A percentile compares a stretch with the other conserved stretches of the same genome.
Evolutionary conservation across 1,139 yeast species (phyloP).

Genomic region (Yamadazyma blattariae): DNA sequence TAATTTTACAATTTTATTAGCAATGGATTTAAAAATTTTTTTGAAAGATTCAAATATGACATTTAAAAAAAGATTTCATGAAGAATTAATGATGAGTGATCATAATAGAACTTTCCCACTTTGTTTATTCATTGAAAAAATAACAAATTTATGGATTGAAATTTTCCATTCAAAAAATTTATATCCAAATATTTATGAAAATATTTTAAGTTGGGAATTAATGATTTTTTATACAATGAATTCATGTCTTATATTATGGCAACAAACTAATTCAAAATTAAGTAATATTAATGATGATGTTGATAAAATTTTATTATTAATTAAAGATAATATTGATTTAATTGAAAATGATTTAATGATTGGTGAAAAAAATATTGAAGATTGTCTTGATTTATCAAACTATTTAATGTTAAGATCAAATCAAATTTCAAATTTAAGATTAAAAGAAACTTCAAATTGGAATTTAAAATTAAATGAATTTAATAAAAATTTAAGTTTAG

Average conservation of each 20-base stretch:
- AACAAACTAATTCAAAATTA: slow-evolving; percentile 56
- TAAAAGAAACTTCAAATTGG: slow-evolving; percentile 31
- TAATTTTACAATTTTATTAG: slow-evolving; percentile 38
- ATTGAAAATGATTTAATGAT: slow-evolving; percentile 28
- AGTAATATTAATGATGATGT: slow-evolving; percentile 51
- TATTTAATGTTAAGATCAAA: slow-evolving; percentile 47
- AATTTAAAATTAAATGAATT: slow-evolving; percentile 42
- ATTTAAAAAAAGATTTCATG: slow-evolving; percentile 56
- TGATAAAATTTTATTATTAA: slow-evolving; percentile 44
- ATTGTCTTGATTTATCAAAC: slow-evolving; percentile 43
- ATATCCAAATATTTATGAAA: slow-evolving; percentile 39
- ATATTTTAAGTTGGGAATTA: slow-evolving; percentile 53
- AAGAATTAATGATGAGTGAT: slow-evolving; percentile 53
- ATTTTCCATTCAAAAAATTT: slow-evolving; percentile 32
- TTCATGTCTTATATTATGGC: slow-evolving; percentile 66
- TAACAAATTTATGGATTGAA: slow-evolving; percentile 38
- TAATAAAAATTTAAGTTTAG: slow-evolving; percentile 49
- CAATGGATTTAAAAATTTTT: slow-evolving; percentile 52
- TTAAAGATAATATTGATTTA: slow-evolving; percentile 26
- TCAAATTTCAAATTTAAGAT: slow-evolving; percentile 50
- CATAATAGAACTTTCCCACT: slow-evolving; percentile 44
- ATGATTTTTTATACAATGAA: slow-evolving; percentile 56
- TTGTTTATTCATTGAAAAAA: slow-evolving; percentile 33
- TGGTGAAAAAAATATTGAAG: slow-evolving; percentile 33
- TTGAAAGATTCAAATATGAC: slow-evolving; percentile 54